A percentile compares a stretch with the other conserved stretches of the same genome.
These are phyloP conservation scores for Aspergillus asperescens DNA, from an alignment of 495 filamentous ascomycete species.

Conservation along the genomic window DNA sequence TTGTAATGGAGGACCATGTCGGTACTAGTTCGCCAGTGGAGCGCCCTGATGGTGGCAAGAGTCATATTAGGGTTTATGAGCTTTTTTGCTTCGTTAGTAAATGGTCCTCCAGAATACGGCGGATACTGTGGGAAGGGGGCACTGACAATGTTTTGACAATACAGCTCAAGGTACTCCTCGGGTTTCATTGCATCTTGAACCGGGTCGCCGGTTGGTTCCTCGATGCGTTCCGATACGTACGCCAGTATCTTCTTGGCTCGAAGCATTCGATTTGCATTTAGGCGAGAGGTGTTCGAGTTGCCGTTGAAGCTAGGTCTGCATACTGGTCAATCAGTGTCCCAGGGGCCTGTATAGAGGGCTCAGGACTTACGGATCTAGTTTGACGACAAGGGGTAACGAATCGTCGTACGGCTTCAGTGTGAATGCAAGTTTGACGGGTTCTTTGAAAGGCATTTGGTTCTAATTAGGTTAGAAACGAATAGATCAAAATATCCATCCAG, in stretches of 20 bases:
- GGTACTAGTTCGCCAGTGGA: slow-evolving; percentile 86
- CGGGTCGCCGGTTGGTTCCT: slow-evolving; percentile 50
- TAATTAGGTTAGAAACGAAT: slow-evolving; percentile 23
- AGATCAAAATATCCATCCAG: neutral
- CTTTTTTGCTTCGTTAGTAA: slow-evolving; percentile 34
- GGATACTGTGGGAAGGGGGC: neutral
- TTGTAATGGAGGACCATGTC: slow-evolving; percentile 91
- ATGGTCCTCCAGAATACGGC: neutral
- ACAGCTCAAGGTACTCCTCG: slow-evolving; percentile 89
- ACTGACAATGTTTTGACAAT: slow-evolving; percentile 84
- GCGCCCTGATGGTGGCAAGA: slow-evolving; percentile 79
- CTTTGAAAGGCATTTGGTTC: slow-evolving; percentile 81
- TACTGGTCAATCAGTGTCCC: neutral
- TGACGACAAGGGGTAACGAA: slow-evolving; percentile 61
- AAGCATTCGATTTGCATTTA: slow-evolving; percentile 97
- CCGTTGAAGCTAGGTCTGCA: slow-evolving; percentile 24
- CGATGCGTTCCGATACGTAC: slow-evolving; percentile 89
- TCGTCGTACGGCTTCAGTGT: slow-evolving; percentile 80
- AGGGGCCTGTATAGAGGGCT: neutral
- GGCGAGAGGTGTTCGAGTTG: slow-evolving; percentile 62
- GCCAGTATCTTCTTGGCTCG: slow-evolving; percentile 89
- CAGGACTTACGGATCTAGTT: slow-evolving; percentile 49
- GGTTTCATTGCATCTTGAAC: slow-evolving; percentile 62
- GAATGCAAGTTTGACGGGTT: slow-evolving; percentile 91
- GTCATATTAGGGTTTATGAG: slow-evolving; percentile 71